Conservation (phyloP, 805 yeast species). For the Phaffomyces opuntiae region DNA sequence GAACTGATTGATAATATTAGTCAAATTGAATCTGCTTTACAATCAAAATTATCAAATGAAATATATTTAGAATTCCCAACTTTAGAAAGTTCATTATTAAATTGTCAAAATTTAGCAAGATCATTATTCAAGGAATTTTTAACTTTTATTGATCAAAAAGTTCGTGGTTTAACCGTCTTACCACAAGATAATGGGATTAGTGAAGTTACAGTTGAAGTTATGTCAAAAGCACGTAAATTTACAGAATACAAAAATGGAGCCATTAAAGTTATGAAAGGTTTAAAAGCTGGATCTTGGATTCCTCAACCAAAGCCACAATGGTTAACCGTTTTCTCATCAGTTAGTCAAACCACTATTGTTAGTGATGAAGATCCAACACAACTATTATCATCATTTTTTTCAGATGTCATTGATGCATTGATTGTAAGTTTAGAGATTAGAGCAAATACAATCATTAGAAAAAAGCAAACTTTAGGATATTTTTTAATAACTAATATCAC, state of each 20-base stretch:
- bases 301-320: constrained; percentile 51
- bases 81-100: constrained; percentile 16
- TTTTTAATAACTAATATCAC: constrained; percentile 65
- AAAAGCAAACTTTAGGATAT: constrained; percentile 49
- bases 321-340: constrained; percentile 41
- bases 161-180: constrained; percentile 36
- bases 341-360: constrained; percentile 33
- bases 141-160: constrained; percentile 45
- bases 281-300: constrained; percentile 64
- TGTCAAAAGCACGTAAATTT: constrained; percentile 59
- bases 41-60: constrained; percentile 25
- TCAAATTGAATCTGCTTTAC: constrained; percentile 19
- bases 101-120: constrained; percentile 26
- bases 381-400: constrained; percentile 56
- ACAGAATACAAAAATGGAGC: constrained; percentile 56
- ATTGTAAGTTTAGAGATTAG: constrained; percentile 57
- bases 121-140: constrained; percentile 52
- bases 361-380: constrained; percentile 38
- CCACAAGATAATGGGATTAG: constrained; percentile 68
- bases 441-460: constrained; percentile 31
- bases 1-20: constrained; percentile 49
- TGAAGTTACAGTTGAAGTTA: constrained; percentile 64
- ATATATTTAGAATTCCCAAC: constrained; percentile 15
- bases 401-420: constrained; percentile 75
- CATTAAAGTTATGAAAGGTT: constrained; percentile 37